Evolutionary conservation across 2,329 filamentous ascomycete species (phyloP), one percentile per base, ranked within the genome.

Genomic region (Magnaporthiopsis poae): DNA sequence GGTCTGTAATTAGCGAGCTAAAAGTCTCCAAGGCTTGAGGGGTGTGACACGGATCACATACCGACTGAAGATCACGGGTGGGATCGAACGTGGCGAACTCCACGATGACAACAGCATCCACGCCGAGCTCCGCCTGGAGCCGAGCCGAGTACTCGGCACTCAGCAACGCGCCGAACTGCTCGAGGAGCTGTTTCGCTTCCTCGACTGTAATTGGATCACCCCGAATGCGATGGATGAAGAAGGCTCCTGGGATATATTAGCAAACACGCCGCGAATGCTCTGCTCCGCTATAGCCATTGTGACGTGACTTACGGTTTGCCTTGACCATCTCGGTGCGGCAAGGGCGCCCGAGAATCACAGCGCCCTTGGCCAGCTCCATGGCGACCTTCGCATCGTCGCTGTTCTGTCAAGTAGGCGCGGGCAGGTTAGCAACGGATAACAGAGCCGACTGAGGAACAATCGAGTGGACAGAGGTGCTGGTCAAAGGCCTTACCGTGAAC

Each of bases 251-350:
- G n/a, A 27, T 21, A 56, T 67, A 21, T 62, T 15, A 66, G 15
- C 64, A 13, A 56, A 61, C 15, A 9, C 36, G 13, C 12, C n/a
- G 7, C 36, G 21, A 25, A 5, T 13, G 39, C 12, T 63, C 62
- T 52, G 39, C 29, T 63, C 8, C 25, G 21, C 29, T 25, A 21
- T n/a, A 25, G 39, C 39, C 8, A 15, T 13, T 13, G 18, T 21
- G 9, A 5, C 11, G 36, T 25, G 62, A 75, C 83, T 77, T 74
- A 85, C 86, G 79, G 70, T 86, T 84, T 33, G 83, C 86, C 69
- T 83, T 82, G 27, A 84, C 84, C 74, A 80, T 83, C 75, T 89
- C 86, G 27, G 81, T 84, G 25, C 87, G 84, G 73, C 84, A 86
- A 15, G 81, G 77, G 13, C 87, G 83, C 18, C 84, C 85, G 61